Base-by-base conservation (phyloP, 2,329 filamentous ascomycete genomes). In the Curvularia eragrostidis region DNA sequence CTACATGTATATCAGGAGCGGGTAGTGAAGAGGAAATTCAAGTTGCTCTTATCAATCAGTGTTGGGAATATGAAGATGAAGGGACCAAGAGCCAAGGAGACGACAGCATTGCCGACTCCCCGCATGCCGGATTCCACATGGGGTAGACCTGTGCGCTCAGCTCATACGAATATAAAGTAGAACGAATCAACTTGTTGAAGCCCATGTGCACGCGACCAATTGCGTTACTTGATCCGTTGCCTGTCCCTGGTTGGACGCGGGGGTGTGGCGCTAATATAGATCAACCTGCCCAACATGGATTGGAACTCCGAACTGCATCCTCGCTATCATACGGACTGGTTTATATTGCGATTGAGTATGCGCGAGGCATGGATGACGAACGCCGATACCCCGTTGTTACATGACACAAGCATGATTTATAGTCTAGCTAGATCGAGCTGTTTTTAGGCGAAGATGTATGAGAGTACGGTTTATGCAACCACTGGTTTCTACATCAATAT, bases 151-250 rank as follows among this genome's bases (percentile, higher is more conserved):
- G 23, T 26, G 41, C 13, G 24, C 19, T 26, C 7, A 10, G 15
- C 15, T 24, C 23, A 24, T 24, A 7, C 7, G 23, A 34, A 34
- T 34, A 21, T 7, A 47, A 5, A 18, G 18, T n/a, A 12, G 18
- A 30, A 36, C 53, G 47, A 55, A 55, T 55, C 53, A 55, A 41
- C 23, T 44, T 51, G 5, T n/a, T 13, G 28, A 46, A 39, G n/a
- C 43, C 12, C 12, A 38, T 46, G 32, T 46, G 18, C 30, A 46
- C 7, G 46, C 28, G 24, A 46, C 47, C 53, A 18, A 13, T 46
- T 51, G 23, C 46, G 44, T 48, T 23, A 32, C n/a, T 34, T 36
- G 38, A n/a, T 47, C 30, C 39, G 47, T 30, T 51, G 41, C 47
- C 23, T 51, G 47, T 47, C 53, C 53, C 47, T 51, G 47, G 26